These are phyloP conservation scores for Agaricus blazei DNA, from an alignment of 768 basidiomycete genomes.

Conservation along the genomic window DNA sequence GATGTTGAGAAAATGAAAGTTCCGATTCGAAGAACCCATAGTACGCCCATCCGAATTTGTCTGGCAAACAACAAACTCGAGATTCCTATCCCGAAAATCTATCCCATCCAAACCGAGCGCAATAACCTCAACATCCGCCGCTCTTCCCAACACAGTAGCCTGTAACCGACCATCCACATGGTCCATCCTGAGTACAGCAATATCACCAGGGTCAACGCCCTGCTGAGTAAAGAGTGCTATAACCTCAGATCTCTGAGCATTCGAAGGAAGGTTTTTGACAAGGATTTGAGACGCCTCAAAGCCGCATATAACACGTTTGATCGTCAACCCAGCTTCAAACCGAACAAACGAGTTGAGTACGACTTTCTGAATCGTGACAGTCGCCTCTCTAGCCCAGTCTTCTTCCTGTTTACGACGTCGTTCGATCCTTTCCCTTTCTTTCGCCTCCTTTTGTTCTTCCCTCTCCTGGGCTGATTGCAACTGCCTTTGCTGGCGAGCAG, in stretches of 20 bases:
- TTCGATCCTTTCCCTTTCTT: conserved; percentile 1
- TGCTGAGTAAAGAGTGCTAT: conserved; percentile 12
- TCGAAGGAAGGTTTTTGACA: conserved; percentile 12
- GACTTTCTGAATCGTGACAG: conserved; percentile 4
- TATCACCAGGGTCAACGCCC: conserved; percentile 4
- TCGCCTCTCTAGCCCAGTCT: conserved; percentile 6
- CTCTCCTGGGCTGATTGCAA: neutral
- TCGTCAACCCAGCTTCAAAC: conserved; percentile 17
- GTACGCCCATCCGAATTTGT: conserved; percentile 29
- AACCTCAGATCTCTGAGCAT: conserved; percentile 11
- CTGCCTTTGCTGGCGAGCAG: neutral
- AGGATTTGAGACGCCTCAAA: conserved; percentile 13
- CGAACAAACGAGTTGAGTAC: conserved; percentile 15
- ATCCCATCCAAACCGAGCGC: conserved; percentile 41
- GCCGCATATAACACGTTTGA: conserved; percentile 12
- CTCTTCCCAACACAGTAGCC: conserved; percentile 38
- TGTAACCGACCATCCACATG: conserved; percentile 25
- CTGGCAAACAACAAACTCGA: conserved; percentile 38
- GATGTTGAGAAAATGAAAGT: conserved; percentile 37
- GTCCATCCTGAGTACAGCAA: conserved; percentile 15
- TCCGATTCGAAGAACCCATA: conserved; percentile 33
- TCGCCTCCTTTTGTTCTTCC: neutral
- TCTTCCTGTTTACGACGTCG: conserved; percentile 2
- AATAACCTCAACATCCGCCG: conserved; percentile 34
- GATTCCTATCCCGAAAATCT: conserved; percentile 37